phyloP scores from a whole-genome alignment of 2,329 filamentous ascomycete genomes.

The Xenoacremonium recifei region DNA sequence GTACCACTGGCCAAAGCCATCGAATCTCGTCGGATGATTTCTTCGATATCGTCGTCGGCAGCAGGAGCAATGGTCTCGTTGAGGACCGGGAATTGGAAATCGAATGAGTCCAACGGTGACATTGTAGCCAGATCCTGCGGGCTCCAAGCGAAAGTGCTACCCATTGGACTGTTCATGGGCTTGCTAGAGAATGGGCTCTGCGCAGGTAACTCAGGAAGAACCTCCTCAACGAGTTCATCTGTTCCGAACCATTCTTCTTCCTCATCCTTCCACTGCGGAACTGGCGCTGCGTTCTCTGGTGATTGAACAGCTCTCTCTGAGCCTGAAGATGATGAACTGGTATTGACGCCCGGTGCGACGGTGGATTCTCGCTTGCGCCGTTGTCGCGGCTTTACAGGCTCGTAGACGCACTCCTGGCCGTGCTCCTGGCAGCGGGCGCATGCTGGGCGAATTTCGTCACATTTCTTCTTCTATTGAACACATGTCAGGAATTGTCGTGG shows the following conservation, averaged over 20 bases:
- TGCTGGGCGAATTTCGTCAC: slow-evolving; percentile 50
- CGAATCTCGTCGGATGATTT: slow-evolving; percentile 22
- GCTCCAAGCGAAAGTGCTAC: slow-evolving; percentile 16
- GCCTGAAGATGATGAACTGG: slow-evolving; percentile 17
- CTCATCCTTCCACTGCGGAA: slow-evolving; percentile 10
- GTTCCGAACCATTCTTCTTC: slow-evolving; percentile 1
- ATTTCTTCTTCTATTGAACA: slow-evolving; percentile 53
- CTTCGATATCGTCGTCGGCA: slow-evolving; percentile 27
- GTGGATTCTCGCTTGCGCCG: slow-evolving; percentile 33
- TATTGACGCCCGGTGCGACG: slow-evolving; percentile 14
- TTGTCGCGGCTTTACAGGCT: slow-evolving; percentile 42
- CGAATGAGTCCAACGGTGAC: slow-evolving; percentile 30
- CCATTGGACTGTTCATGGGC: slow-evolving; percentile 9
- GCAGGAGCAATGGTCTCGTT: slow-evolving; percentile 15
- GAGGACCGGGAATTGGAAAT: slow-evolving; percentile 30
- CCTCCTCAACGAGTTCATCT: slow-evolving; percentile 1
- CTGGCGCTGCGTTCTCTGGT: slow-evolving; percentile 4
- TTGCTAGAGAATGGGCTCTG: slow-evolving; percentile 1
- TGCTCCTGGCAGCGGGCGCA: slow-evolving; percentile 52
- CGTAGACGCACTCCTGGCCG: slow-evolving; percentile 48
- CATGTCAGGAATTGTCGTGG: neutral
- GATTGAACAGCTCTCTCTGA: slow-evolving; percentile 15
- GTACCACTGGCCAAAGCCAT: slow-evolving; percentile 13
- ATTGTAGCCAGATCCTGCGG: slow-evolving; percentile 23
- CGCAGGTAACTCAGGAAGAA: too few species aligned